Conservation (phyloP, 192 early-diverging fungal genomes). For the Entomortierella parvispora region DNA sequence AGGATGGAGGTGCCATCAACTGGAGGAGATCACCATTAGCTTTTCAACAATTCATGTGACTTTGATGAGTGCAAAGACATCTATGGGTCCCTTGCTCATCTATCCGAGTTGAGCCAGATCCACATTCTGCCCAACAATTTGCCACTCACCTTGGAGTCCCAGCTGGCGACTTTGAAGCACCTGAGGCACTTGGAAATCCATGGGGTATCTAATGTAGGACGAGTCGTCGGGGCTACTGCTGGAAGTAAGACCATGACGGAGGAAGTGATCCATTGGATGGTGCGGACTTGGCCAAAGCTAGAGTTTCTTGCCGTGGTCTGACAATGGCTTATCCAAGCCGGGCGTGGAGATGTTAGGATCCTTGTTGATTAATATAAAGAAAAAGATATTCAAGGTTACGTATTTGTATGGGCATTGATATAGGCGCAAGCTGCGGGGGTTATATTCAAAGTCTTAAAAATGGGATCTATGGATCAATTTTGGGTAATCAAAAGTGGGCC, state of each 20-base stretch:
- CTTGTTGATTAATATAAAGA: neutral
- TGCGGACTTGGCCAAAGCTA: slow-evolving; percentile 3
- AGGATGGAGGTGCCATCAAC: neutral
- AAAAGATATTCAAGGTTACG: too few species aligned
- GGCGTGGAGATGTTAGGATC: slow-evolving; percentile 2
- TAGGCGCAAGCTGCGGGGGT: slow-evolving; percentile 1
- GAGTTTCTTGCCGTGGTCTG: neutral
- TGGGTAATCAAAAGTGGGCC: slow-evolving; percentile 9
- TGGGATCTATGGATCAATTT: slow-evolving; percentile 1
- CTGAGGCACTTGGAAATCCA: slow-evolving; percentile 7
- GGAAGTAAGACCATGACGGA: neutral
- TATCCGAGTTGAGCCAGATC: slow-evolving; percentile 1
- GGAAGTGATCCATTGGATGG: slow-evolving; percentile 23
- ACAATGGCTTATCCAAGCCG: neutral
- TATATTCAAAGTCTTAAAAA: slow-evolving; percentile 5
- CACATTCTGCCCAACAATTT: slow-evolving; percentile 18
- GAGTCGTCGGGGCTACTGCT: too few species aligned
- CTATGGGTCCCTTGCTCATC: slow-evolving; percentile 1
- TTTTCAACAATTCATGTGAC: neutral
- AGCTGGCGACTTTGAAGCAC: neutral
- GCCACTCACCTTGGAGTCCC: neutral
- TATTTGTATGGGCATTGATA: neutral
- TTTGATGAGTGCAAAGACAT: neutral
- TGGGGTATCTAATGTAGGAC: neutral
- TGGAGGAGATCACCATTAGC: slow-evolving; percentile 4